Percentiles rank a stretch among this genome's conserved stretches.
phyloP scores from a whole-genome alignment of 306 rosid genomes.

The Echinosophora koreensis region DNA sequence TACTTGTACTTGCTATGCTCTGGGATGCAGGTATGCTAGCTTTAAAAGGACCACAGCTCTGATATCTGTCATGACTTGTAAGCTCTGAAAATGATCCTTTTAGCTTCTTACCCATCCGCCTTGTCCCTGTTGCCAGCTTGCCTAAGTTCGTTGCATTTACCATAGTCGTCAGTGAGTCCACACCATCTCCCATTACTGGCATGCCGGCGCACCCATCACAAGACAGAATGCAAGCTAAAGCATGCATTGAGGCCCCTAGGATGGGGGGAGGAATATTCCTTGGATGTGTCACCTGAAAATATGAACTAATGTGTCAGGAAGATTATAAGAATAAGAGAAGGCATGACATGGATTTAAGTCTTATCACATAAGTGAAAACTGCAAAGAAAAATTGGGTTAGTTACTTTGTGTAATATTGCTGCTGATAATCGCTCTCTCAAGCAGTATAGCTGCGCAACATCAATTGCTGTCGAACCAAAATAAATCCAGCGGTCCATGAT shows the following conservation, averaged over 20 bases:
- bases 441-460: constrained; percentile 91
- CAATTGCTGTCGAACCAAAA: constrained; percentile 80
- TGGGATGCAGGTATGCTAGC: constrained; percentile 28
- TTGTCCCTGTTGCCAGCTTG: constrained; percentile 28
- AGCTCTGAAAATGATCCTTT: constrained; percentile 44
- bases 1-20: constrained; percentile 34
- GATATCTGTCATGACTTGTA: constrained; percentile 18
- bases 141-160: constrained; percentile 47
- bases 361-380: constrained; percentile 23
- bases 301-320: constrained; percentile 38
- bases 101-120: constrained; percentile 40
- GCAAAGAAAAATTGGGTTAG: constrained; percentile 17
- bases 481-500: constrained; percentile 86
- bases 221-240: constrained; percentile 70
- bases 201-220: constrained; percentile 71
- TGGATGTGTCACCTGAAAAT: constrained; percentile 73
- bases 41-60: constrained; percentile 34
- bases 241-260: constrained; percentile 63
- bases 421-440: constrained; percentile 87
- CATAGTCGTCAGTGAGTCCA: constrained; percentile 55
- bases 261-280: constrained; percentile 69
- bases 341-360: constrained; percentile 6
- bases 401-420: constrained; percentile 78
- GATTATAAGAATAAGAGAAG: background rate
- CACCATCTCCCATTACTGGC: constrained; percentile 36